Evolutionary conservation across 768 basidiomycete species (phyloP), one percentile per base, ranked within the genome.

Genomic region (Butyriboletus loyo): DNA sequence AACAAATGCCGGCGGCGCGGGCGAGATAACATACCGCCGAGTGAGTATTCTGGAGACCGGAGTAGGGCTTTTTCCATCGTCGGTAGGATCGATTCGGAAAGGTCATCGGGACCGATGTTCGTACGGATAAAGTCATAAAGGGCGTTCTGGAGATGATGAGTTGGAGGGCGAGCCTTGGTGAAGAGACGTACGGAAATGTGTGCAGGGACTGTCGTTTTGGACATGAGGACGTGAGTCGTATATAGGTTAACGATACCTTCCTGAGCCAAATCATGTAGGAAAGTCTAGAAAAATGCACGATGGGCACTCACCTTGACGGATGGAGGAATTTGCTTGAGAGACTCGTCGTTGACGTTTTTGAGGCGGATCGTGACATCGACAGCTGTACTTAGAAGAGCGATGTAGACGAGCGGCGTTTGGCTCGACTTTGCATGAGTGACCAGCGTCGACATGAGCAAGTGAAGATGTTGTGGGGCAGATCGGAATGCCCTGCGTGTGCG

Each of bases 51-150:
- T 0, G 95, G 92, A 2, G 89, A 87, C 25, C 91, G 83, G 10
- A 92, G 70, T 8, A 96, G 65, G 2, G 89, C 82, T 58, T 92
- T 92, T 64, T 95, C 92, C 34, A 90, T 81, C 0, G 77, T 76
- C 0, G 92, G 90, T 0, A 94, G 69, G 39, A 95, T 72, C 0
- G 71, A 68, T 5, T 72, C 66, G 2, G 67, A 66, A 27, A 93
- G 70, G 34, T 86, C 83, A 0, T 78, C 74, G 0, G 74, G 63
- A 1, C 72, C 72, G 5, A 90, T 65, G 45, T 76, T 80, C 0
- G 70, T 75, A 3, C 69, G 63, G 52, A 91, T 77, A 66, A 92
- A 87, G 55, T 84, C 86, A 54, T 77, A 64, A 19, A 87, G 73
- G 37, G 82, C 75, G n/a, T 62, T 65, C 82, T 85, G 63, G 34